Evolutionary conservation across 2,329 filamentous ascomycete species (phyloP).

Genomic region (Trichoderma endophyticum): DNA sequence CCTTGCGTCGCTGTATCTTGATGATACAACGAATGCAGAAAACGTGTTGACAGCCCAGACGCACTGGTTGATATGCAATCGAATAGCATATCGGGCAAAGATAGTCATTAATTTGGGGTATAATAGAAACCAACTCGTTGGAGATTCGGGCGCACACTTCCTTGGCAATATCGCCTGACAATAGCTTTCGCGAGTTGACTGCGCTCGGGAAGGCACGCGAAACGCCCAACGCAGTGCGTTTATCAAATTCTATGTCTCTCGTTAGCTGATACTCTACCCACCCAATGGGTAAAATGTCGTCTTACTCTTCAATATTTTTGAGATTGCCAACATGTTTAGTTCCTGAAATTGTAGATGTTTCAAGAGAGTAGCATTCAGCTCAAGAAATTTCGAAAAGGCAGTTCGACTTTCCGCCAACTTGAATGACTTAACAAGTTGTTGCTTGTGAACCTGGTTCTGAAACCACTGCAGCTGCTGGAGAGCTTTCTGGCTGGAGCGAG

Average conservation of each 20-base stretch:
- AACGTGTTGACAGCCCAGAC: constrained; percentile 69
- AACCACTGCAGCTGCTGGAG: constrained; percentile 69
- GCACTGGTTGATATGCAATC: constrained; percentile 79
- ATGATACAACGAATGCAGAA: constrained; percentile 85
- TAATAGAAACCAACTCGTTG: constrained; percentile 65
- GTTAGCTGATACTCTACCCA: neutral
- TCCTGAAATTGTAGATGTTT: constrained; percentile 80
- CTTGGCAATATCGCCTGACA: constrained; percentile 67
- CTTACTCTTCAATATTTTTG: constrained; percentile 81
- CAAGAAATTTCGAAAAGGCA: constrained; percentile 66
- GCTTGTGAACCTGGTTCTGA: constrained; percentile 61
- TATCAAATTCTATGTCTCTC: constrained; percentile 70
- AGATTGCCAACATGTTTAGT: constrained; percentile 72
- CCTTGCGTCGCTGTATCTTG: constrained; percentile 68
- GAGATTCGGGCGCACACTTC: constrained; percentile 73
- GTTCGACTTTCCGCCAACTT: constrained; percentile 62
- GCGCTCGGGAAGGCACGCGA: constrained; percentile 59
- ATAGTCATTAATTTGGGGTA: constrained; percentile 83
- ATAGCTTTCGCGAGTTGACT: constrained; percentile 57
- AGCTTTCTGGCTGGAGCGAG: constrained; percentile 63
- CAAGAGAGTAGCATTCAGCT: constrained; percentile 72
- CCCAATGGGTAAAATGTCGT: neutral
- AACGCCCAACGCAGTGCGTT: constrained; percentile 71
- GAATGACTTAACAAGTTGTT: constrained; percentile 58
- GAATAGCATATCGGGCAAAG: constrained; percentile 76